Percentiles rank a stretch among this genome's conserved stretches.
Evolutionary conservation across 2,329 filamentous ascomycete genomes (phyloP).

Genomic region (Aspergillus sp.): DNA sequence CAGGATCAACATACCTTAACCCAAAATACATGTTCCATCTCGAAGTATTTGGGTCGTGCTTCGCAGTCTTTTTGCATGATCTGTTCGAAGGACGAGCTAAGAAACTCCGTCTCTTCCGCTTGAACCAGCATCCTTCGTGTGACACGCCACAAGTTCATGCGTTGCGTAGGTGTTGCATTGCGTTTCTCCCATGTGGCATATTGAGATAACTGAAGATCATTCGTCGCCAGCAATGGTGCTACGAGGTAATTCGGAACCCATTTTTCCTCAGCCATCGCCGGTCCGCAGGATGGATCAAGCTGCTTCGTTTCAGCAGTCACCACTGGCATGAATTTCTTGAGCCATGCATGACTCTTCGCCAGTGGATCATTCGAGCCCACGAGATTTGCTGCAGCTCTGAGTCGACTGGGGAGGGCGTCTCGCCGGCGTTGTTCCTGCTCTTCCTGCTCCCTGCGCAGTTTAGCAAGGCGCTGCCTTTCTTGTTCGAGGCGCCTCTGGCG

Average conservation of each 20-base stretch:
- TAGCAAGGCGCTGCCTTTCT: slow-evolving; percentile 46
- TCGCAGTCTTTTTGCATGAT: slow-evolving; percentile 46
- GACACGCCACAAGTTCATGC: slow-evolving; percentile 51
- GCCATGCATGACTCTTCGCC: slow-evolving; percentile 46
- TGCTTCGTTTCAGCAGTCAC: slow-evolving; percentile 47
- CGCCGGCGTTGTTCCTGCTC: slow-evolving; percentile 50
- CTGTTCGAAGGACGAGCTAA: slow-evolving; percentile 41
- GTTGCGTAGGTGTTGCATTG: slow-evolving; percentile 45
- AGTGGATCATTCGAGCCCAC: slow-evolving; percentile 46
- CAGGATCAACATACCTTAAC: slow-evolving; percentile 44
- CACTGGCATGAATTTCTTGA: slow-evolving; percentile 50
- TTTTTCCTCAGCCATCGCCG: slow-evolving; percentile 43
- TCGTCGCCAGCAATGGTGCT: slow-evolving; percentile 51
- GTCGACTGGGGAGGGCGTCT: slow-evolving; percentile 48
- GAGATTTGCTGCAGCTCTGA: slow-evolving; percentile 48
- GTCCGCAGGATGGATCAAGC: slow-evolving; percentile 42
- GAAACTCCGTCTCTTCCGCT: slow-evolving; percentile 41
- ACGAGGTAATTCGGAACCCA: slow-evolving; percentile 55
- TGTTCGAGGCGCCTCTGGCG: slow-evolving; percentile 46
- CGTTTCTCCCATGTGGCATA: slow-evolving; percentile 52
- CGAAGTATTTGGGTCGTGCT: slow-evolving; percentile 50
- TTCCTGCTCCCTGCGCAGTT: slow-evolving; percentile 47
- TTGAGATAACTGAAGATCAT: slow-evolving; percentile 52
- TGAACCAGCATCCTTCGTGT: slow-evolving; percentile 49
- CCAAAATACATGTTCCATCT: slow-evolving; percentile 55